phyloP scores from a whole-genome alignment of 176 grass and related monocot species.

The Musa troglodytarum region DNA sequence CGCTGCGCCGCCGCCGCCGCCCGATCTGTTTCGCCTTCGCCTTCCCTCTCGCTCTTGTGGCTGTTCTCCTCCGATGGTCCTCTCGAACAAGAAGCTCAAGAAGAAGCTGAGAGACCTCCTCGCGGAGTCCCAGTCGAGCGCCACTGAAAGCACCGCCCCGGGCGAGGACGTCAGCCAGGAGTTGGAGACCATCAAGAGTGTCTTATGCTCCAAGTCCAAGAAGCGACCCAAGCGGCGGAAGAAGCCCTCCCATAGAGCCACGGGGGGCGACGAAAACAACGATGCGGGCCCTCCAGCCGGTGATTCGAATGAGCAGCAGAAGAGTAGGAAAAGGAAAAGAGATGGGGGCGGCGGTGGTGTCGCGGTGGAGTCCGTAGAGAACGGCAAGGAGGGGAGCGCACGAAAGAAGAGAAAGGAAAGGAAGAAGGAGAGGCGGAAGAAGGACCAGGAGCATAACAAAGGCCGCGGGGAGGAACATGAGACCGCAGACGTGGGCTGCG shows the following conservation, averaged over 20 bases:
- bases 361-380: slow-evolving; percentile 17
- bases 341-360: slow-evolving; percentile 20
- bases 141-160: neutral
- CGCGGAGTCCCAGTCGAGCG: slow-evolving; percentile 9
- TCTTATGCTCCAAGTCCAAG: slow-evolving; percentile 35
- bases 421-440: slow-evolving; percentile 25
- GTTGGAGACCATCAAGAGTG: slow-evolving; percentile 25
- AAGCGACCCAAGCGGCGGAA: slow-evolving; percentile 27
- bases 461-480: neutral
- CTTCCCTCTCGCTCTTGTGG: no score
- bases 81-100: slow-evolving; percentile 78
- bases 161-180: slow-evolving; percentile 14
- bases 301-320: slow-evolving; percentile 34
- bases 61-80: slow-evolving; percentile 35
- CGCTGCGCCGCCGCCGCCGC: no score
- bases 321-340: slow-evolving; percentile 44
- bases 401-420: neutral
- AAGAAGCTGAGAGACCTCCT: slow-evolving; percentile 40
- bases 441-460: slow-evolving; percentile 18
- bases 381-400: neutral
- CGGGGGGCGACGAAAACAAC: neutral
- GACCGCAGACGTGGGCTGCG: neutral
- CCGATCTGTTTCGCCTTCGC: no score
- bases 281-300: slow-evolving; percentile 11
- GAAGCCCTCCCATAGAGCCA: slow-evolving; percentile 13